Evolutionary conservation across 2,329 filamentous ascomycete genomes (phyloP).

Genomic region (Colletotrichum spaethianum): DNA sequence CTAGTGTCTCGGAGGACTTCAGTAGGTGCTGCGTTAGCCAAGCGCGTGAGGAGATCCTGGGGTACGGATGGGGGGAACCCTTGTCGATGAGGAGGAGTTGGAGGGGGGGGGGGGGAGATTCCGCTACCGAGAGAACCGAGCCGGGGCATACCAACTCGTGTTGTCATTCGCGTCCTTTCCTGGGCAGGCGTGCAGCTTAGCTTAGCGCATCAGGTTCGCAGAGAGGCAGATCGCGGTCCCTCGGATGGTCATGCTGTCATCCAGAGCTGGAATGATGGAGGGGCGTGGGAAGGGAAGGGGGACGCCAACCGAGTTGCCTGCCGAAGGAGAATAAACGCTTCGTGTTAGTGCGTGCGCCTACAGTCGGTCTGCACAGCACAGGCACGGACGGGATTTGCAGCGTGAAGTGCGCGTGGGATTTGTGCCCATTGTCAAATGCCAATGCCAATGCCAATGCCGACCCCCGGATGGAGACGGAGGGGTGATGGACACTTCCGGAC

Average conservation of each 20-base stretch:
- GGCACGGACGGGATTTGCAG: background rate
- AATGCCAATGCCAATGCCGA: background rate
- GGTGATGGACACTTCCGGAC: slow-evolving; percentile 7
- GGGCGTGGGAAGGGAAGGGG: background rate
- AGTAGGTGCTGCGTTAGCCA: slow-evolving; percentile 10
- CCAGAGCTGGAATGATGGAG: background rate
- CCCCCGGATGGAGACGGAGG: slow-evolving; percentile 23
- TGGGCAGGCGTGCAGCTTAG: background rate
- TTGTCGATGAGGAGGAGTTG: background rate
- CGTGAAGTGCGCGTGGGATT: background rate
- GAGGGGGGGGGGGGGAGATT: background rate
- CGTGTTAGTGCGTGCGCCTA: slow-evolving; percentile 1
- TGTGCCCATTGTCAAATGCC: too few species aligned
- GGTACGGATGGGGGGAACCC: slow-evolving; percentile 25
- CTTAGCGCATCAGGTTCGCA: background rate
- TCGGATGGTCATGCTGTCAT: background rate
- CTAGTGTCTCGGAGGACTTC: too few species aligned
- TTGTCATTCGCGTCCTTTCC: background rate
- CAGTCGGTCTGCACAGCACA: background rate
- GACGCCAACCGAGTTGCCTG: slow-evolving; percentile 14
- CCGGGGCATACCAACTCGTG: background rate
- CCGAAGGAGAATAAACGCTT: slow-evolving; percentile 12
- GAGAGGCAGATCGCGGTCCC: slow-evolving; percentile 1
- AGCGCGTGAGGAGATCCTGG: slow-evolving; percentile 23
- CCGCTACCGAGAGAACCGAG: slow-evolving; percentile 33